Evolutionary conservation across 2,329 filamentous ascomycete species (phyloP).

Genomic region (Cryphonectria japonica): DNA sequence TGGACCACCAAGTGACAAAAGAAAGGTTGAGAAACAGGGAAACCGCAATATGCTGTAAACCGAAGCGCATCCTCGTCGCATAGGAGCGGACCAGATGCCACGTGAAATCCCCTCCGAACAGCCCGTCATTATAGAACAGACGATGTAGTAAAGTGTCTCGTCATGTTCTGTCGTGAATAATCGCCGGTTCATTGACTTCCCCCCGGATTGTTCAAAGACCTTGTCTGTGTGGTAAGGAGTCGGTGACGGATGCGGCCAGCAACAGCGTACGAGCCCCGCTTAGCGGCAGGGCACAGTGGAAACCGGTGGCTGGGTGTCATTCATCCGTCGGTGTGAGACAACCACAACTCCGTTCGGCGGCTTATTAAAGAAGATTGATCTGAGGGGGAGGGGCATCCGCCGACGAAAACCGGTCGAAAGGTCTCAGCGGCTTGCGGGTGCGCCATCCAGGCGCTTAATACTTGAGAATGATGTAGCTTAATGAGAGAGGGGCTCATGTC

Average conservation of each 20-base stretch:
- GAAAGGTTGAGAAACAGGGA: slow-evolving; percentile 8
- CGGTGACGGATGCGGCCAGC: not conserved
- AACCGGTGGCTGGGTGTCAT: slow-evolving; percentile 7
- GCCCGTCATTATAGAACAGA: slow-evolving; percentile 4
- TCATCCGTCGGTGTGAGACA: not conserved
- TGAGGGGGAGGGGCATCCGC: not conserved
- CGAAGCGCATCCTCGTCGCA: slow-evolving; percentile 10
- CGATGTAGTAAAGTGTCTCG: not conserved
- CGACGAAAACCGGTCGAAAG: not conserved
- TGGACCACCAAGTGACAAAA: slow-evolving; percentile 5
- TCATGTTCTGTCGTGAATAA: slow-evolving; percentile 2
- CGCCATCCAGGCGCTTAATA: slow-evolving; percentile 58
- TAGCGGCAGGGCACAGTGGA: not conserved
- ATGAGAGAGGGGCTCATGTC: slow-evolving; percentile 43
- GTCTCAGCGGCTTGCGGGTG: slow-evolving; percentile 2
- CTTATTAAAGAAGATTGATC: not conserved
- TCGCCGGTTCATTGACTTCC: not conserved
- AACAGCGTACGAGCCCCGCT: not conserved
- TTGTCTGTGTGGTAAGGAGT: not conserved
- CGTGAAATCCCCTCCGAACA: not conserved
- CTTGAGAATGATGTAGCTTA: slow-evolving; percentile 77
- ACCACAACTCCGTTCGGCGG: not conserved
- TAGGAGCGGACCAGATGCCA: slow-evolving; percentile 10
- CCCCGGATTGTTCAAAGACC: not conserved
- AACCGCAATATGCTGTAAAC: slow-evolving; percentile 20